Evolutionary conservation across 2,329 filamentous ascomycete genomes (phyloP).

Genomic region (Nemania sp.): DNA sequence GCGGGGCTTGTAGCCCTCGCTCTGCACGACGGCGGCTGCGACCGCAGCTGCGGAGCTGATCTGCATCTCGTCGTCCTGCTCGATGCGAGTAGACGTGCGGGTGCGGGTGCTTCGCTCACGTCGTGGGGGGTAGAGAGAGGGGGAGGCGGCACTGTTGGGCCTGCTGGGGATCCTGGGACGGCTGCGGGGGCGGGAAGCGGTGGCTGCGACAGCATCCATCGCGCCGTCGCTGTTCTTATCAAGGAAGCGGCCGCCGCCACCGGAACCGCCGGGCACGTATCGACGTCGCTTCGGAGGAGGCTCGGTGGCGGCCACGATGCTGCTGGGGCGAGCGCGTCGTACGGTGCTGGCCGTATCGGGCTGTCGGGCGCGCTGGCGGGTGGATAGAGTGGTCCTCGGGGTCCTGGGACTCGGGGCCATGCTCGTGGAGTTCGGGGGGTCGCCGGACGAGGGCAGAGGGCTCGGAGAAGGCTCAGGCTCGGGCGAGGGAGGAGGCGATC

Average conservation of each 20-base stretch:
- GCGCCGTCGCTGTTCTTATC: constrained; percentile 71
- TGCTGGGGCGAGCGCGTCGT: constrained; percentile 43
- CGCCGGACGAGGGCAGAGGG: constrained; percentile 4
- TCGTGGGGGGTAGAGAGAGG: constrained; percentile 55
- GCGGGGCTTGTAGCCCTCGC: constrained; percentile 94
- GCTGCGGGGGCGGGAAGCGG: constrained; percentile 57
- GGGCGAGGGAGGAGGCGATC: constrained; percentile 34
- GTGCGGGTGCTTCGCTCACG: constrained; percentile 62
- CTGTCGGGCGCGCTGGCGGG: constrained; percentile 36
- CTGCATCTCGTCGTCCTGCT: constrained; percentile 64
- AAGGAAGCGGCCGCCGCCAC: constrained; percentile 82
- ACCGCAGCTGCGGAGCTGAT: constrained; percentile 89
- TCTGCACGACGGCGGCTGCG: constrained; percentile 84
- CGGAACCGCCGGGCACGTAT: constrained; percentile 86
- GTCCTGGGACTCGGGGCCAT: constrained; percentile 43
- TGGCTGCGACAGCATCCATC: constrained; percentile 53
- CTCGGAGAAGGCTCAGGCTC: constrained; percentile 7
- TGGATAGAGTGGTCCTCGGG: constrained; percentile 34
- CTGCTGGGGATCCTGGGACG: constrained; percentile 55
- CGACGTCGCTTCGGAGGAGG: constrained; percentile 71
- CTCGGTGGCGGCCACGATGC: constrained; percentile 52
- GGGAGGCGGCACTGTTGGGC: constrained; percentile 54
- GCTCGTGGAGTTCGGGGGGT: constrained; percentile 6
- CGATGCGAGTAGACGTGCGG: constrained; percentile 55
- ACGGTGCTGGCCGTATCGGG: constrained; percentile 30